Percentiles rank a stretch among this genome's conserved stretches.
These are phyloP conservation scores for Kodamaea sagamina DNA, from an alignment of 805 yeast genomes.

Conservation along the genomic window DNA sequence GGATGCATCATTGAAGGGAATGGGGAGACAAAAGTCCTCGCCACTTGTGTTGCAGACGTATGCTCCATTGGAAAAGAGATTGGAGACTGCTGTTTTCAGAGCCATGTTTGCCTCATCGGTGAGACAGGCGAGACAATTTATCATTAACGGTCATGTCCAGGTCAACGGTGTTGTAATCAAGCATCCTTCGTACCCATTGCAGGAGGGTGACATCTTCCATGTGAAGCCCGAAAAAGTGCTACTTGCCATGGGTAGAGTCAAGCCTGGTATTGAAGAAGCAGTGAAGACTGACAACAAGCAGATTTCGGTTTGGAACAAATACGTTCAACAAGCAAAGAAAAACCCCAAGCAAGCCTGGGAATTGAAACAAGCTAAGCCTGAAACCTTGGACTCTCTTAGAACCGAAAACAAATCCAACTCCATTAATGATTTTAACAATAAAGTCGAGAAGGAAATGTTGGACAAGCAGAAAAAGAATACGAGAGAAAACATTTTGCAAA, in stretches of 20 bases:
- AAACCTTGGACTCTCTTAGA: slow-evolving; percentile 31
- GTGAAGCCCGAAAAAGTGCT: slow-evolving; percentile 86
- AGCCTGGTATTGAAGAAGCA: slow-evolving; percentile 73
- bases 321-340: slow-evolving; percentile 57
- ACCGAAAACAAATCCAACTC: slow-evolving; percentile 17
- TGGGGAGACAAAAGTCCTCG: slow-evolving; percentile 51
- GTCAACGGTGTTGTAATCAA: slow-evolving; percentile 82
- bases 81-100: slow-evolving; percentile 88
- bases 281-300: slow-evolving; percentile 71
- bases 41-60: slow-evolving; percentile 88
- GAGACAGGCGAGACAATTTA: slow-evolving; percentile 90
- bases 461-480: slow-evolving; percentile 41
- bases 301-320: slow-evolving; percentile 73
- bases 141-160: slow-evolving; percentile 74
- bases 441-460: slow-evolving; percentile 46
- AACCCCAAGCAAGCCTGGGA: slow-evolving; percentile 62
- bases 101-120: slow-evolving; percentile 90
- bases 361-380: slow-evolving; percentile 44
- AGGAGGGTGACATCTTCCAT: slow-evolving; percentile 83
- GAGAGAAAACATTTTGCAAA: slow-evolving; percentile 48
- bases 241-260: slow-evolving; percentile 78
- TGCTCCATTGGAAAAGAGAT: slow-evolving; percentile 83
- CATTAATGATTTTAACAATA: slow-evolving; percentile 36
- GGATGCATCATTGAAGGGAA: slow-evolving; percentile 74
- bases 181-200: slow-evolving; percentile 76